Base-by-base conservation (phyloP, 352 stramenopile genomes). In the Globisporangium yorkense region DNA sequence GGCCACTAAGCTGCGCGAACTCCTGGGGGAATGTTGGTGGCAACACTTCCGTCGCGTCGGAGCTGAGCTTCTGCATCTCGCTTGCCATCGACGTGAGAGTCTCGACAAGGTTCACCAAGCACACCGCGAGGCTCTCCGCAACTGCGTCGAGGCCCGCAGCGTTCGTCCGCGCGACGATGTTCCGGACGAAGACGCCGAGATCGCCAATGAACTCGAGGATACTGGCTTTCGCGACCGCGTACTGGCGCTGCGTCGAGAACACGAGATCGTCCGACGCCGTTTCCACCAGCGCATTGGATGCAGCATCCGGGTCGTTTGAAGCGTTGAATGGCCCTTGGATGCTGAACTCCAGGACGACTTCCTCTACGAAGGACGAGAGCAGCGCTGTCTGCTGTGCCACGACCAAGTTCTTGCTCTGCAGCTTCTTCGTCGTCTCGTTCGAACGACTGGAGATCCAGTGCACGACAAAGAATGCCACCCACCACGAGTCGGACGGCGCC, bases 401-500 rank as follows among this genome's bases (percentile, higher is more conserved):
- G 54, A 27, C 48, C 51, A 47, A 50, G 48, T 69, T 66, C 27
- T 68, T 74, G 15, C 53, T 65, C 16, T 71, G 45, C 20, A 89
- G 55, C 16, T 63, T 65, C 5, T 65, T 51, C 27, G 80, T 70
- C 18, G 64, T 62, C 20, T 77, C 67, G 45, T 78, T 74, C 9
- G 62, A 60, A 15, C 69, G 68, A 15, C 57, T 53, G 0, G 77
- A 72, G 21, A 89, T 63, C 68, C 72, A 87, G 60, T 83, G 48
- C 3, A 84, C 75, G 13, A 73, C 68, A 1, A 68, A 65, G 41
- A 89, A 73, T 53, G 72, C 77, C 24, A 89, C 44, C 77, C 80
- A 89, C 80, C 80, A 89, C 4, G 67, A 63, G 39, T 67, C 68
- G 55, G 72, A 71, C 0, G 71, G 70, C 21, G 57, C 61, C 0